Base-by-base conservation (phyloP, 1,284 basidiomycete genomes). In the Rhodotorula sp. region DNA sequence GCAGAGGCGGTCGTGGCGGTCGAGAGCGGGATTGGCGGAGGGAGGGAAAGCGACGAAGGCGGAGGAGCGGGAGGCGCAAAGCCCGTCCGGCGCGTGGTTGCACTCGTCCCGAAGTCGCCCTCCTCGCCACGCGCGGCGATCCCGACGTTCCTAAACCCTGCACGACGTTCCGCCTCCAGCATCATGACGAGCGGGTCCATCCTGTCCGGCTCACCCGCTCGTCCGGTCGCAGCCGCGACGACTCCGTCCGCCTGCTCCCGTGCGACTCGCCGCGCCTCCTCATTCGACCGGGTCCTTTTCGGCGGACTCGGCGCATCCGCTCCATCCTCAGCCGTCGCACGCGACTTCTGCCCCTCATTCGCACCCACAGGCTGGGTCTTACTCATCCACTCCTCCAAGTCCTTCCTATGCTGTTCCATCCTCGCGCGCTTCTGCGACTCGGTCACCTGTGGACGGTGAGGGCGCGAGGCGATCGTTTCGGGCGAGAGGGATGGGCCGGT, bases 381-480 rank as follows among this genome's bases (percentile, higher is more conserved):
- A n/a, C 46, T 22, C 63, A 65, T 60, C 59, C 59, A 61, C 27
- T 46, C 67, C 32, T 65, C 62, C 57, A 69, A 54, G 39, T 69
- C 67, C 5, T n/a, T n/a, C 24, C 63, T 54, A 24, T 69, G 67
- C 44, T 51, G 58, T 15, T 59, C 64, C 64, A 66, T 69, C 17
- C 64, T 46, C 15, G 36, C 53, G 27, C 58, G 67, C 55, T 57
- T 69, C 19, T 46, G 24, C 20, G 51, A 53, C 3, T 65, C 67
- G n/a, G 48, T 44, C 13, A 44, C 39, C 19, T 44, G 39, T 17
- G 39, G 39, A 15, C 39, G 39, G 39, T 44, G 54, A 39, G 51
- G 51, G n/a, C 19, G n/a, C 51, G 51, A 52, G 51, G 51, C 27
- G 51, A 27, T 20, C 49, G n/a, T 27, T 39, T 52, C 30, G 56